Evolutionary conservation across 306 rosid genomes (phyloP).

Genomic region (Sophora flavescens): DNA sequence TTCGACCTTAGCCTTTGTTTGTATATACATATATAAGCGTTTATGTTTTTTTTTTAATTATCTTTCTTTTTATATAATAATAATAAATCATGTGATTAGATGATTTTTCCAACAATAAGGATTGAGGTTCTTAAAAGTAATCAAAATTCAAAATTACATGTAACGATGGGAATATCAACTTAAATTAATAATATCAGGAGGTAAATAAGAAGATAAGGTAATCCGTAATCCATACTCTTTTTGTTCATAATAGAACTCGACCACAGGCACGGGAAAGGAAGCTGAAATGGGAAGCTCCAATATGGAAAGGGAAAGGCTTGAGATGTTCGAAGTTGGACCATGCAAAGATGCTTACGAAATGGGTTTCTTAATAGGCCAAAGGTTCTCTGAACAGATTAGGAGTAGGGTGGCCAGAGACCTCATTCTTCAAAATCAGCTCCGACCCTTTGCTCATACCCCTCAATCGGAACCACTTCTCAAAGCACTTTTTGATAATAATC

Average conservation of each 20-base stretch:
- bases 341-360: conserved; percentile 56
- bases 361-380: conserved; percentile 74
- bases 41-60: no score
- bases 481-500: conserved; percentile 58
- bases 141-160: neutral
- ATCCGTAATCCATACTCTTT: neutral
- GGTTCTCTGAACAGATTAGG: conserved; percentile 62
- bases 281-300: conserved; percentile 21
- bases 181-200: neutral
- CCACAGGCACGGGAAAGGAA: neutral
- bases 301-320: conserved; percentile 47
- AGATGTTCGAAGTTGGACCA: conserved; percentile 63
- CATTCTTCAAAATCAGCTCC: conserved; percentile 71
- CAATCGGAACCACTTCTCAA: conserved; percentile 63
- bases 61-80: no score
- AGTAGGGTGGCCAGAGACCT: conserved; percentile 64
- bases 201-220: conserved; percentile 20
- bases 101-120: neutral
- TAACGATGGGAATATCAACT: neutral
- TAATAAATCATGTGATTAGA: no score
- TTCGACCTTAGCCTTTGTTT: no score
- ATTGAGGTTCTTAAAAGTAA: neutral
- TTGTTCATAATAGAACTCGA: neutral
- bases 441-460: conserved; percentile 68
- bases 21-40: no score